Conservation (phyloP, 495 filamentous ascomycete genomes). For the Aspergillus affinis region DNA sequence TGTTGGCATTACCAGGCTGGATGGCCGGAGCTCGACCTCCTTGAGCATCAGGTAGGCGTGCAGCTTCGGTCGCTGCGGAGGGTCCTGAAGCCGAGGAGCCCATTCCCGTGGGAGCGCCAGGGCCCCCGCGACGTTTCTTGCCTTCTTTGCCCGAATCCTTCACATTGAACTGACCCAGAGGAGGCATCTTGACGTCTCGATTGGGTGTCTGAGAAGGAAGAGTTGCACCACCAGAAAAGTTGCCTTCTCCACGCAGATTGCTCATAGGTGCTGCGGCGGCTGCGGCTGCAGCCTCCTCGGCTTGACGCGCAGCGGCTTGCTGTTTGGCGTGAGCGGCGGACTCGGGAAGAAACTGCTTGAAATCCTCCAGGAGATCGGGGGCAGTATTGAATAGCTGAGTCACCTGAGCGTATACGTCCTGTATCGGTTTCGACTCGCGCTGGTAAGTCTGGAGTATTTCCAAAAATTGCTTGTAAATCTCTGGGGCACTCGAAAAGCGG, state of each 20-base stretch:
- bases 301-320: slow-evolving; percentile 57
- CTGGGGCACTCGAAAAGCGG: slow-evolving; percentile 89
- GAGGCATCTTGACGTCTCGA: slow-evolving; percentile 76
- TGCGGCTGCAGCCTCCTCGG: slow-evolving; percentile 60
- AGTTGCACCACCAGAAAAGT: slow-evolving; percentile 40
- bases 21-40: slow-evolving; percentile 29
- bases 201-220: slow-evolving; percentile 50
- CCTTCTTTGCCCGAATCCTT: slow-evolving; percentile 65
- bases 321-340: slow-evolving; percentile 88
- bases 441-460: slow-evolving; percentile 99
- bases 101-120: slow-evolving; percentile 31
- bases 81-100: slow-evolving; percentile 33
- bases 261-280: slow-evolving; percentile 54
- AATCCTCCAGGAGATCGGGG: slow-evolving; percentile 96
- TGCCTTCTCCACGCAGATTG: slow-evolving; percentile 55
- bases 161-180: slow-evolving; percentile 89
- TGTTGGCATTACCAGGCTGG: slow-evolving; percentile 49
- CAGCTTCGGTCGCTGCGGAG: slow-evolving; percentile 31
- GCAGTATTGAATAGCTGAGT: slow-evolving; percentile 90
- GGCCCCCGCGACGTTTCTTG: slow-evolving; percentile 70
- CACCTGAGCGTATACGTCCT: slow-evolving; percentile 97
- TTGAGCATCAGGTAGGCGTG: slow-evolving; percentile 38
- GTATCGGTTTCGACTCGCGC: slow-evolving; percentile 95
- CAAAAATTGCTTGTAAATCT: slow-evolving; percentile 99
- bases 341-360: slow-evolving; percentile 98